Conservation (phyloP, 192 early-diverging fungal species). For the Umbelopsis isabellina region DNA sequence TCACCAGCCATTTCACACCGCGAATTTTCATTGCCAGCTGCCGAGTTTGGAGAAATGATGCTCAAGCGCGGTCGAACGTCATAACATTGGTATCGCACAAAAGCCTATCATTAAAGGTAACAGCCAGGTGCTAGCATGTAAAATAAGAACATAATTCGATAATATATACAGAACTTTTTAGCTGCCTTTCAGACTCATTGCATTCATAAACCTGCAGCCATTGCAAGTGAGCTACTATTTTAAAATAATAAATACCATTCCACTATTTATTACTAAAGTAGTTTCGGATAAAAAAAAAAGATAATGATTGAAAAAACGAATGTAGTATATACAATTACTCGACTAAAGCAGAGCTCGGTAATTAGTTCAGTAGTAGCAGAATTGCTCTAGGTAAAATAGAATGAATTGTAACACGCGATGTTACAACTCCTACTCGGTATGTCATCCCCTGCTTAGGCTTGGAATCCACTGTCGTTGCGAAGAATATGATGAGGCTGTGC, state of each 20-base stretch:
- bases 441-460: neutral
- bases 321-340: slow-evolving; percentile 12
- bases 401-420: neutral
- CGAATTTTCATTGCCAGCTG: slow-evolving; percentile 2
- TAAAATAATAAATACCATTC: neutral
- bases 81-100: neutral
- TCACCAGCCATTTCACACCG: neutral
- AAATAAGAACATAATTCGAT: too few species aligned
- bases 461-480: slow-evolving; percentile 7
- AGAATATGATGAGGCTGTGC: neutral
- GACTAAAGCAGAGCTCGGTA: neutral
- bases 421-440: neutral
- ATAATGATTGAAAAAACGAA: neutral
- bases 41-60: slow-evolving; percentile 14
- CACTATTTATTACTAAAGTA: neutral
- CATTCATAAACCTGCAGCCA: too few species aligned
- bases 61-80: neutral
- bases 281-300: neutral
- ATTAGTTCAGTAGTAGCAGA: neutral
- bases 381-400: neutral
- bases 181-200: too few species aligned
- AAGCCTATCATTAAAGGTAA: neutral
- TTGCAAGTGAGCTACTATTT: neutral
- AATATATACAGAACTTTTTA: too few species aligned
- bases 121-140: neutral